These are phyloP conservation scores for Coelastrella sp. DNA, from an alignment of 139 green algal species.

Conservation along the genomic window DNA sequence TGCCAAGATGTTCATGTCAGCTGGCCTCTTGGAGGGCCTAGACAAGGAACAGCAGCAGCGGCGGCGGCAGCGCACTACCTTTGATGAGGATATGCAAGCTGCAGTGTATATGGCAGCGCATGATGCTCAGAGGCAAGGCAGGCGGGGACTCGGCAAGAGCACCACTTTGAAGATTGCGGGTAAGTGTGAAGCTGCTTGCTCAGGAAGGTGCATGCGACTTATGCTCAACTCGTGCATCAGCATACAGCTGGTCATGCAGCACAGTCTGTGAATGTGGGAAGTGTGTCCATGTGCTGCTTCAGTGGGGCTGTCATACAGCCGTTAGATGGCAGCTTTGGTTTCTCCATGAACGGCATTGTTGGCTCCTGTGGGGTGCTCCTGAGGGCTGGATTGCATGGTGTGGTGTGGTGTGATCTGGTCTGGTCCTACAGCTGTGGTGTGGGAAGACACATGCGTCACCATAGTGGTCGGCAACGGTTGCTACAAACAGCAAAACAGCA, in stretches of 20 bases:
- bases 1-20: constrained; percentile 70
- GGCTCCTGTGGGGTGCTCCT: neutral
- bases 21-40: constrained; percentile 69
- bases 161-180: constrained; percentile 63
- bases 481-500: neutral
- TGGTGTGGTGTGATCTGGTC: neutral
- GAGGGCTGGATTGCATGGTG: neutral
- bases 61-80: constrained; percentile 53
- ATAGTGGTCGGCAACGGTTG: too few relatives aligned
- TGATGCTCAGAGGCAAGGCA: constrained; percentile 57
- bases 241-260: neutral
- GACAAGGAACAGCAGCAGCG: constrained; percentile 55
- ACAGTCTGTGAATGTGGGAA: neutral
- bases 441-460: too few relatives aligned
- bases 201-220: neutral
- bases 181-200: neutral
- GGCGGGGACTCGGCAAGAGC: constrained; percentile 58
- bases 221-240: neutral
- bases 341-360: neutral
- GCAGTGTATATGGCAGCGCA: constrained; percentile 65
- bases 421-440: too few relatives aligned
- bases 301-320: neutral
- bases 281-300: neutral
- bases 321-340: neutral
- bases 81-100: constrained; percentile 78